Evolutionary conservation across 257 asterid species (phyloP), one percentile per base, ranked within the genome.

Genomic region (Euphrasia confusa): DNA sequence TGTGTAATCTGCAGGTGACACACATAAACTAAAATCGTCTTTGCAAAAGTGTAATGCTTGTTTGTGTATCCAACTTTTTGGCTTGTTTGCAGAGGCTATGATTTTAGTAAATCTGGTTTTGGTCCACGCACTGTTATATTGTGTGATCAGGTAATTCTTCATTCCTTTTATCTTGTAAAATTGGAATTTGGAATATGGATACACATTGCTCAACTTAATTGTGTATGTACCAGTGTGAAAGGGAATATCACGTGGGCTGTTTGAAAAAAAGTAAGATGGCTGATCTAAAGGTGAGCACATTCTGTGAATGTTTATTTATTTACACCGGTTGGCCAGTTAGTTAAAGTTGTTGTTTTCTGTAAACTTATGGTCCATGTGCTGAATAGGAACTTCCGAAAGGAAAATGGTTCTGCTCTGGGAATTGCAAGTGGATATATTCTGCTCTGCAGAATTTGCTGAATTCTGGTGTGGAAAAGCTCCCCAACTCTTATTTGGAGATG

Each of bases 111-210:
- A 77, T 76, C 96, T 67, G 99, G 99, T 68, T 93, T 93, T 85
- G 99, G 99, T 66, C 99, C 99, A 50, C 96, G 96, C 52, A 93
- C 99, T 33, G 99, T 93, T 72, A 87, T 93, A 76, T 79, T 89
- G 37, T 93, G 99, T 68, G 94, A 89, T 71, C 99, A 93, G 99
- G 99, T 89, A 35, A 81, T 67, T 78, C 68, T 63, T 58, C 68
- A 72, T 61, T 28, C 63, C 72, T 64, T 63, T 61, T 45, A 11
- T 52, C 26, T 70, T 4, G 10, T 35, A 35, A 35, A 35, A 15
- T 57, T 27, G 53, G 24, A 35, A 35, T 35, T 65, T 35, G 13
- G 32, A 37, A 44, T 71, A n/a, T 35, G 58, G 64, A 65, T 73
- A 28, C 49, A 39, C 39, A 54, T 44, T 9, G 15, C 72, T 73